These are phyloP conservation scores for Leccinum barrowsii DNA, from an alignment of 768 basidiomycete species.

Conservation along the genomic window DNA sequence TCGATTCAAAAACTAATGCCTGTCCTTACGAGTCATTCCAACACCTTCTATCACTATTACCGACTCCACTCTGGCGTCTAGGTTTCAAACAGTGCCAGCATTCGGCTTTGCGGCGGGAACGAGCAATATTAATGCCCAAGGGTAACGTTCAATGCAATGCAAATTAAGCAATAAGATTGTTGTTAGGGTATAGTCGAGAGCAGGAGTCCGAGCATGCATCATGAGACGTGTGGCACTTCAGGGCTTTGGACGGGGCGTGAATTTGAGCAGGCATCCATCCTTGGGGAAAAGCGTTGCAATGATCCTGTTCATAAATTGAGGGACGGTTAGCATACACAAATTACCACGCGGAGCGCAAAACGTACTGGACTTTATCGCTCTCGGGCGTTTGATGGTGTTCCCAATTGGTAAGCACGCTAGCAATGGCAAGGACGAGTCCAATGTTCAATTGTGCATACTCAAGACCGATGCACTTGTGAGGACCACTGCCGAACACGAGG, in stretches of 20 bases:
- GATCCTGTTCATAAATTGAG: constrained; percentile 46
- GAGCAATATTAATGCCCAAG: neutral
- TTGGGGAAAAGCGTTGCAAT: constrained; percentile 97
- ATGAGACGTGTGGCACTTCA: neutral
- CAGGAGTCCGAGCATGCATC: neutral
- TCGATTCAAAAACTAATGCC: neutral
- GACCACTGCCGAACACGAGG: constrained; percentile 91
- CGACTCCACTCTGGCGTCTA: neutral
- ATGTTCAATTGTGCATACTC: constrained; percentile 95
- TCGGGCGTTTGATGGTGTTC: constrained; percentile 80
- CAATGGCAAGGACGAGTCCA: constrained; percentile 78
- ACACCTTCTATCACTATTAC: neutral
- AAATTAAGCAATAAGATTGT: constrained; percentile 13
- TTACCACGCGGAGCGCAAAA: constrained; percentile 16
- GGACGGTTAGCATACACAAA: neutral
- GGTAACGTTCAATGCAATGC: neutral
- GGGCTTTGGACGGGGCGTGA: constrained; percentile 54
- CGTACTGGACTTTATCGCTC: constrained; percentile 80
- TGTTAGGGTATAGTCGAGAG: constrained; percentile 9
- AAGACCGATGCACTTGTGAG: constrained; percentile 87
- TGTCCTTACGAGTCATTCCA: neutral
- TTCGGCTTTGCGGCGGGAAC: too few species aligned
- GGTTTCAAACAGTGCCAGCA: neutral
- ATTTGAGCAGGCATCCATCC: constrained; percentile 81
- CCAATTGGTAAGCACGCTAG: constrained; percentile 76